Conservation (phyloP, 805 yeast species). For the Monosporozyma solicola region DNA sequence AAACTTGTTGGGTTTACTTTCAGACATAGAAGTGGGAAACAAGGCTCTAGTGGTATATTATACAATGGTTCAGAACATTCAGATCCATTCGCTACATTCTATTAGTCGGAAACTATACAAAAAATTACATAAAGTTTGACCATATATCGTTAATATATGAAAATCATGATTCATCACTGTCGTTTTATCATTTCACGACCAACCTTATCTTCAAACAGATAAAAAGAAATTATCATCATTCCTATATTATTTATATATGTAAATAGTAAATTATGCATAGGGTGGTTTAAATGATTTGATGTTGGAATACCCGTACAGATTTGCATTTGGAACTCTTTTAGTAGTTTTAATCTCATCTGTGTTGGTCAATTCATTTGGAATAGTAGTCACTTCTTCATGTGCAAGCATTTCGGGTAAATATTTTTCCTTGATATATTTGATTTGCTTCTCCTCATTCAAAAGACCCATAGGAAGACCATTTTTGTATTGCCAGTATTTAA, state of each 20-base stretch:
- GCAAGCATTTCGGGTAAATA: constrained; percentile 28
- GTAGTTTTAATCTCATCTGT: constrained; percentile 37
- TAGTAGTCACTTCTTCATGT: constrained; percentile 24
- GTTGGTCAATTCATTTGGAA: constrained; percentile 33
- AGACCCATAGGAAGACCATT: constrained; percentile 33
- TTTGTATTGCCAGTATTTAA: constrained; percentile 38
- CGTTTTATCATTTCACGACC: neutral
- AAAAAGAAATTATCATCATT: neutral
- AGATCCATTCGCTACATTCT: constrained; percentile 32
- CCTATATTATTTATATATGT: neutral
- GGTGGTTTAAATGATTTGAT: constrained; percentile 39
- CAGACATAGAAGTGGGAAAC: constrained; percentile 55
- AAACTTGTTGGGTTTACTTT: constrained; percentile 93
- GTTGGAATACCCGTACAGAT: constrained; percentile 38
- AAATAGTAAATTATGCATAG: constrained; percentile 16
- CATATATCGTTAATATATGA: neutral
- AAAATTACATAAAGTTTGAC: neutral
- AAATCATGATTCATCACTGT: neutral
- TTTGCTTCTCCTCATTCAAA: constrained; percentile 14
- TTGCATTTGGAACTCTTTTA: constrained; percentile 40
- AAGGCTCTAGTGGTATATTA: constrained; percentile 31
- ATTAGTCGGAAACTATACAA: constrained; percentile 9
- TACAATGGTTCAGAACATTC: constrained; percentile 30
- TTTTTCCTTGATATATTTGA: constrained; percentile 17
- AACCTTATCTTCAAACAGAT: neutral